Percentiles rank a stretch among this genome's conserved stretches.
Conservation (phyloP, 1,284 basidiomycete genomes). For the Cutaneotrichosporon cyanovorans region DNA sequence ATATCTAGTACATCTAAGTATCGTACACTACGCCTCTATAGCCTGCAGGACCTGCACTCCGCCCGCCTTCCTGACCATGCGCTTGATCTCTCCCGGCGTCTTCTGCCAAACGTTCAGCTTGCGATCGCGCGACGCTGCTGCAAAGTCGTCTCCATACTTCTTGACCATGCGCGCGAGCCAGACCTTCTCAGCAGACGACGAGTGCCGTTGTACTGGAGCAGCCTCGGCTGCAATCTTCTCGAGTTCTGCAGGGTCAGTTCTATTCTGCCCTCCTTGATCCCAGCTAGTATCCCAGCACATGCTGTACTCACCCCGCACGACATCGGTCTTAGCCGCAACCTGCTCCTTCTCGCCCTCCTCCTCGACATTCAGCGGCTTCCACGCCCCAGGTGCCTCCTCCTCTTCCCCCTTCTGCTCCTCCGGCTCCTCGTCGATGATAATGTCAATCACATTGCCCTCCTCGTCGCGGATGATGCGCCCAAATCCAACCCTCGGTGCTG, state of each 20-base stretch:
- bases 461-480: conserved; percentile 80
- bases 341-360: conserved; percentile 22
- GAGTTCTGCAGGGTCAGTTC: conserved; percentile 31
- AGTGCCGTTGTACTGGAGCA: conserved; percentile 53
- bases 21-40: conserved; percentile 2
- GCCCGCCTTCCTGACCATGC: conserved; percentile 40
- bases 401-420: conserved; percentile 41
- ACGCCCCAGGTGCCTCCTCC: neutral
- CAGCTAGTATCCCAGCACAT: neutral
- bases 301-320: conserved; percentile 41
- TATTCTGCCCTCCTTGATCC: neutral
- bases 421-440: conserved; percentile 61
- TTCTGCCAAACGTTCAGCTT: conserved; percentile 77
- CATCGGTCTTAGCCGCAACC: conserved; percentile 44
- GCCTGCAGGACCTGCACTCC: conserved; percentile 21
- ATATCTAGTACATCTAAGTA: neutral
- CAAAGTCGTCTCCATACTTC: conserved; percentile 66
- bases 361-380: conserved; percentile 17
- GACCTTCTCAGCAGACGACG: conserved; percentile 61
- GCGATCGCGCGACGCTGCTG: conserved; percentile 70
- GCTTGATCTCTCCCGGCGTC: conserved; percentile 70
- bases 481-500: conserved; percentile 58
- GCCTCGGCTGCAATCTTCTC: conserved; percentile 34
- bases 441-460: conserved; percentile 66
- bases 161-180: conserved; percentile 63